phyloP scores from a whole-genome alignment of 768 basidiomycete genomes.

The Tephrocybe sp. region DNA sequence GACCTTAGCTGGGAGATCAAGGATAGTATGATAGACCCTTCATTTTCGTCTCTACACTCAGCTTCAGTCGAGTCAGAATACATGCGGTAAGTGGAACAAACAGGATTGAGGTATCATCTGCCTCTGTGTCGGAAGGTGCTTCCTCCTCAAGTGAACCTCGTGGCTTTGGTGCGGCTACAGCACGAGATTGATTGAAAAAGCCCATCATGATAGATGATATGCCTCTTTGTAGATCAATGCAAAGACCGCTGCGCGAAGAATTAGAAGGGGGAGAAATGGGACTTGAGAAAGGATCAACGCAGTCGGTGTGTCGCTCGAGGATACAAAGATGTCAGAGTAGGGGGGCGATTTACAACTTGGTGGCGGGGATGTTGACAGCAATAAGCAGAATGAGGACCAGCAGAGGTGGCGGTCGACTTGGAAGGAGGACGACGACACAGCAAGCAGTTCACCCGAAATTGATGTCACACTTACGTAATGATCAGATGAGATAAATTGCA shows the following conservation, averaged over 20 bases:
- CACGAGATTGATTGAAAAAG: slow-evolving; percentile 66
- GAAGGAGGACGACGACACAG: slow-evolving; percentile 1
- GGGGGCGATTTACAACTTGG: too few relatives aligned
- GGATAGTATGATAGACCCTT: slow-evolving; percentile 85
- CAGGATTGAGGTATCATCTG: slow-evolving; percentile 89
- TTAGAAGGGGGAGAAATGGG: background rate
- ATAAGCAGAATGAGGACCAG: background rate
- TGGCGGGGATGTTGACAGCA: background rate
- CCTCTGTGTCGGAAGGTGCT: slow-evolving; percentile 77
- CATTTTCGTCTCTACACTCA: slow-evolving; percentile 77
- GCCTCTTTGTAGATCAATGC: background rate
- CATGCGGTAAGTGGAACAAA: slow-evolving; percentile 42
- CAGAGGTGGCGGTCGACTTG: slow-evolving; percentile 8
- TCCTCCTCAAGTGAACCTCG: slow-evolving; percentile 64
- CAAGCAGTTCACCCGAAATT: slow-evolving; percentile 9
- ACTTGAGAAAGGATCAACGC: background rate
- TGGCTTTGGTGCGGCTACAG: slow-evolving; percentile 55
- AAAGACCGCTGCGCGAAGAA: slow-evolving; percentile 1
- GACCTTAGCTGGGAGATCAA: slow-evolving; percentile 89
- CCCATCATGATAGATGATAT: slow-evolving; percentile 60
- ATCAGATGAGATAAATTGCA: slow-evolving; percentile 7
- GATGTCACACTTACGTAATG: slow-evolving; percentile 18
- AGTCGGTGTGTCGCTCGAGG: background rate
- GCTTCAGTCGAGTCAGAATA: slow-evolving; percentile 31
- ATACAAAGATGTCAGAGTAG: background rate